These are phyloP conservation scores for Penicillium nucicola DNA, from an alignment of 495 filamentous ascomycete genomes.

Conservation along the genomic window DNA sequence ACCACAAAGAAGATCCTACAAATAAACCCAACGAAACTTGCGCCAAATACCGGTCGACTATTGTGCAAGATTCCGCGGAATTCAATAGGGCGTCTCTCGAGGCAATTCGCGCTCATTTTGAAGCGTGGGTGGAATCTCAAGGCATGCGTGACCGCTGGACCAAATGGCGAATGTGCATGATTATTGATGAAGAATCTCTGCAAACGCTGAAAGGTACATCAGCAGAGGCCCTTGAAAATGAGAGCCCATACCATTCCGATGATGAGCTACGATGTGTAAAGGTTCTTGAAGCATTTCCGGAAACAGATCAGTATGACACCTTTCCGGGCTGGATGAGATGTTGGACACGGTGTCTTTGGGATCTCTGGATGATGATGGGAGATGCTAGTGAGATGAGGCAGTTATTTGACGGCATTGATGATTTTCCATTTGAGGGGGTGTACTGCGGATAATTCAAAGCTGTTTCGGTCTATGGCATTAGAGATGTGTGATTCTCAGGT, in stretches of 20 bases:
- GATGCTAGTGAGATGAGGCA: background rate
- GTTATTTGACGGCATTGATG: background rate
- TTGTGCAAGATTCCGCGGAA: constrained; percentile 8
- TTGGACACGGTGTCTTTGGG: constrained; percentile 4
- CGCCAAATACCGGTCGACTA: constrained; percentile 6
- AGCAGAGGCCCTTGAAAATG: background rate
- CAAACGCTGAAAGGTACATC: constrained; percentile 3
- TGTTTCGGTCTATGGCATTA: background rate
- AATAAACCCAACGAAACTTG: background rate
- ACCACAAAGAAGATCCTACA: background rate
- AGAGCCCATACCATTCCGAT: background rate
- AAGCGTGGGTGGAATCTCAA: constrained; percentile 8
- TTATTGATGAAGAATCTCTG: constrained; percentile 10
- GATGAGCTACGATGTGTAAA: constrained; percentile 10
- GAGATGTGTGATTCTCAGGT: background rate
- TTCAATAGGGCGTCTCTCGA: constrained; percentile 11
- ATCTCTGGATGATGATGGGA: constrained; percentile 9
- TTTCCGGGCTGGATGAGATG: constrained; percentile 20
- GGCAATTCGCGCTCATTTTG: constrained; percentile 12
- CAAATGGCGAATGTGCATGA: constrained; percentile 6
- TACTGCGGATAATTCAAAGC: background rate
- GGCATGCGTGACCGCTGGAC: background rate
- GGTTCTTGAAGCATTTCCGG: constrained; percentile 16
- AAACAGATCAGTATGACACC: constrained; percentile 8
- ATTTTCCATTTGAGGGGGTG: background rate